phyloP scores from a whole-genome alignment of 2,329 filamentous ascomycete genomes.

The Neodidymelliopsis sp. region DNA sequence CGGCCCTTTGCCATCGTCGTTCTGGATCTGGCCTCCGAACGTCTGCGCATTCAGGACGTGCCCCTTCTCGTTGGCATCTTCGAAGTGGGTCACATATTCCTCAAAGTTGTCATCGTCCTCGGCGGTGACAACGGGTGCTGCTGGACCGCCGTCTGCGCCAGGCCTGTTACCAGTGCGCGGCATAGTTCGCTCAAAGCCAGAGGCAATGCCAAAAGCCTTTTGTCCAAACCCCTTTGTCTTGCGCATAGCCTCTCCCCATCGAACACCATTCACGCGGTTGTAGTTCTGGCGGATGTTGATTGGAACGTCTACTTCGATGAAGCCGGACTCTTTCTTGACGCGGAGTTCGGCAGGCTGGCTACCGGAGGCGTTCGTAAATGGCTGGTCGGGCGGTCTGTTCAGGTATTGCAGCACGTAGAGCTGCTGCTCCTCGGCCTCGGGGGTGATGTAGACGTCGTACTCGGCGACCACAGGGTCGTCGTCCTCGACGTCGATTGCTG shows the following conservation, averaged over 20 bases:
- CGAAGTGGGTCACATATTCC: constrained; percentile 60
- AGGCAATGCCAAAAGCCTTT: constrained; percentile 56
- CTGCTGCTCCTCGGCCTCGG: constrained; percentile 64
- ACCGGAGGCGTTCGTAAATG: constrained; percentile 63
- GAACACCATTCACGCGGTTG: constrained; percentile 81
- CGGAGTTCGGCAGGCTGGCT: constrained; percentile 75
- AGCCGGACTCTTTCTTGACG: constrained; percentile 80
- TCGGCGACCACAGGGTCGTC: constrained; percentile 59
- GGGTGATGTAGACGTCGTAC: constrained; percentile 89
- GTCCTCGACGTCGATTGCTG: constrained; percentile 45
- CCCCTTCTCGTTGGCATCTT: constrained; percentile 71
- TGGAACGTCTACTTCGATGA: constrained; percentile 92
- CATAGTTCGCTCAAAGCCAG: constrained; percentile 52
- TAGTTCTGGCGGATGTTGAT: constrained; percentile 76
- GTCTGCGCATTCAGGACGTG: constrained; percentile 82
- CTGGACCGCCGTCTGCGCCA: constrained; percentile 31
- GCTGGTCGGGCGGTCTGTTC: constrained; percentile 71
- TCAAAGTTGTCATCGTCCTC: constrained; percentile 73
- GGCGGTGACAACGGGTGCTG: constrained; percentile 31
- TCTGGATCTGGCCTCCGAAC: constrained; percentile 79
- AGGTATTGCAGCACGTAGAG: constrained; percentile 87
- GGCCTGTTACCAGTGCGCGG: constrained; percentile 38
- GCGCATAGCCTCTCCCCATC: constrained; percentile 79
- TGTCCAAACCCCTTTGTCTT: constrained; percentile 56
- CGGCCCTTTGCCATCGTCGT: constrained; percentile 72